Evolutionary conservation across 108 stramenopile species (phyloP), one percentile per base, ranked within the genome.

Genomic region (Aurantiochytrium sp.): DNA sequence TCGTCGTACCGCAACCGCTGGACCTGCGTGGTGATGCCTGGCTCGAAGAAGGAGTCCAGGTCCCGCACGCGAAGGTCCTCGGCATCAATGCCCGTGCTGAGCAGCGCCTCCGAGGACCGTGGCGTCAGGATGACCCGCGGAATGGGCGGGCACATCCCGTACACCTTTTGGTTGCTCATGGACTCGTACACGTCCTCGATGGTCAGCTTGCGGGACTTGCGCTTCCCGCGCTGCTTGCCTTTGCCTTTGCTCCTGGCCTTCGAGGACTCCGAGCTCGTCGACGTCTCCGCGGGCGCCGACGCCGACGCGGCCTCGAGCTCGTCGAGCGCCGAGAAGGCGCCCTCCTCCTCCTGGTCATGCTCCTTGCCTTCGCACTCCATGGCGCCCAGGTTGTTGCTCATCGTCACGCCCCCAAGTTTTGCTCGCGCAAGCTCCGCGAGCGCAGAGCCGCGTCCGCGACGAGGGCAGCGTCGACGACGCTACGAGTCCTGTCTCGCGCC

Each of bases 11-110:
- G 90, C 87, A 95, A 69, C 19, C 91, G 59, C 87, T 95, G 94
- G 17, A 94, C 92, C 69, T 91, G 91, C 4, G 93, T 92, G 48
- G 93, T 93, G 42, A 94, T 59, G 30, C 68, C 90, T 4, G 91
- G 86, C 89, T 93, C 94, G 90, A 90, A 93, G 55, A 95, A 95
- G 32, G 89, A 91, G 87, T 94, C 94, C 30, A 95, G 88, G 86
- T 93, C 92, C 27, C 94, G 92, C 32, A 93, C 89, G 4, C 91
- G 81, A 15, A 95, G 69, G 0, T 93, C 86, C 15, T 87, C 68
- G 3, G 92, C 88, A 54, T 92, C 91, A 3, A 93, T 81, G n/a
- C 94, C 94, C 17, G 92, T 91, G 42, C 92, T 90, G 15, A 95
- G 91, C 50, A 93, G 94, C 50, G 92, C 86, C 87, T 95, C 94